Conservation (phyloP, 108 stramenopile species). For the Discostella stelligeroides region DNA sequence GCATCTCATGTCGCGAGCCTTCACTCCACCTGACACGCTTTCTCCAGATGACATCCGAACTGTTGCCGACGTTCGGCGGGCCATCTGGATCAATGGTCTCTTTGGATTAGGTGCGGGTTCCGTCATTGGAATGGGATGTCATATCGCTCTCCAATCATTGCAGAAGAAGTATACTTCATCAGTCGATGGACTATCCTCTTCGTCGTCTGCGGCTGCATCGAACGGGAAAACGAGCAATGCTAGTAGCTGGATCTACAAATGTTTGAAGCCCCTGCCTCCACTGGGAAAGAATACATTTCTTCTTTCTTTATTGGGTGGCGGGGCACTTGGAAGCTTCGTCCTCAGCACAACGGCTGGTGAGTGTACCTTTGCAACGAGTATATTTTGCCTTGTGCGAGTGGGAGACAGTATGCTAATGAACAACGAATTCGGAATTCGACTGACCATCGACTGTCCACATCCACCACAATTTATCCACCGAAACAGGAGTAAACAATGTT, state of each 20-base stretch:
- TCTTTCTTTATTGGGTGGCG: constrained; percentile 63
- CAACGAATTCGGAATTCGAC: background rate
- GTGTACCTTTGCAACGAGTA: background rate
- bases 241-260: constrained; percentile 12
- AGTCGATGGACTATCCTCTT: background rate
- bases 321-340: constrained; percentile 75
- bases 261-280: constrained; percentile 31
- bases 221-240: background rate
- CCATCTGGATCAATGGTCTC: constrained; percentile 72
- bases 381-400: background rate
- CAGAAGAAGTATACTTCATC: constrained; percentile 17
- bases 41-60: constrained; percentile 70
- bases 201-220: background rate
- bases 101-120: constrained; percentile 55
- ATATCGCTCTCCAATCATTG: constrained; percentile 25
- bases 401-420: no score
- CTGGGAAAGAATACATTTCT: constrained; percentile 65
- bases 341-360: constrained; percentile 58
- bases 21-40: constrained; percentile 71
- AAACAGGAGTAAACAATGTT: constrained; percentile 72
- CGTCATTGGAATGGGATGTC: constrained; percentile 18
- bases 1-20: constrained; percentile 62
- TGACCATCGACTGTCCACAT: background rate
- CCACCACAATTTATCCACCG: background rate
- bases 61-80: constrained; percentile 70